Conservation (phyloP, 202 grass and related monocot genomes). For the Panicum virgatum region DNA sequence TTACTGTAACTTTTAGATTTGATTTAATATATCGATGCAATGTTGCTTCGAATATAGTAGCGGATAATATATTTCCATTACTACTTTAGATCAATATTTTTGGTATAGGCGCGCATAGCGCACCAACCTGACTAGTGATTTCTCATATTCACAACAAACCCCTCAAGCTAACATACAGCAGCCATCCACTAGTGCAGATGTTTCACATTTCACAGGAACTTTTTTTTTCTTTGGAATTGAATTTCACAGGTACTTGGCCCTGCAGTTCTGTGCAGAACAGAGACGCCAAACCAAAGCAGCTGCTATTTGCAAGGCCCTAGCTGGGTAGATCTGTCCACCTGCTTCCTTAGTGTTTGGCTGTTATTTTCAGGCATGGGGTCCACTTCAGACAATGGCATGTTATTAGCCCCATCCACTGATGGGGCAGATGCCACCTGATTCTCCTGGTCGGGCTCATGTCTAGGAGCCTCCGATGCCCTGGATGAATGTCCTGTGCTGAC, state of each 20-base stretch:
- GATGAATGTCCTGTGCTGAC: slow-evolving; percentile 36
- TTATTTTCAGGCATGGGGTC: slow-evolving; percentile 28
- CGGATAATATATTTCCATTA: no score
- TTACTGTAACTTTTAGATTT: no score
- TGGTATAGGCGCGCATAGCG: no score
- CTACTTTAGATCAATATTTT: no score
- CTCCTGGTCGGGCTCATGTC: slow-evolving; percentile 43
- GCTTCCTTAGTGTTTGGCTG: slow-evolving; percentile 40
- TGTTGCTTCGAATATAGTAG: no score
- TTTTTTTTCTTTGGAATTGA: background rate
- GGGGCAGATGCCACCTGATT: slow-evolving; percentile 31
- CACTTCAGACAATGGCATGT: slow-evolving; percentile 31
- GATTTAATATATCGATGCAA: no score
- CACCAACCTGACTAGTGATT: no score
- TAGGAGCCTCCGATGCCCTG: slow-evolving; percentile 41
- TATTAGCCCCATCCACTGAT: slow-evolving; percentile 34
- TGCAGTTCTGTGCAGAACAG: background rate
- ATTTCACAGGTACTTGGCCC: slow-evolving; percentile 14
- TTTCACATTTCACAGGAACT: slow-evolving; percentile 16
- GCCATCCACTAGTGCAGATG: background rate
- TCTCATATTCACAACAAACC: slow-evolving; percentile 44
- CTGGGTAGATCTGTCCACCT: slow-evolving; percentile 40
- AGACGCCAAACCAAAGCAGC: slow-evolving; percentile 23
- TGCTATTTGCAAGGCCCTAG: slow-evolving; percentile 18
- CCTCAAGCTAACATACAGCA: slow-evolving; percentile 20